A percentile compares a stretch with the other conserved stretches of the same genome.
Evolutionary conservation across 2,329 filamentous ascomycete species (phyloP).

Genomic region (Clonostachys sp.): DNA sequence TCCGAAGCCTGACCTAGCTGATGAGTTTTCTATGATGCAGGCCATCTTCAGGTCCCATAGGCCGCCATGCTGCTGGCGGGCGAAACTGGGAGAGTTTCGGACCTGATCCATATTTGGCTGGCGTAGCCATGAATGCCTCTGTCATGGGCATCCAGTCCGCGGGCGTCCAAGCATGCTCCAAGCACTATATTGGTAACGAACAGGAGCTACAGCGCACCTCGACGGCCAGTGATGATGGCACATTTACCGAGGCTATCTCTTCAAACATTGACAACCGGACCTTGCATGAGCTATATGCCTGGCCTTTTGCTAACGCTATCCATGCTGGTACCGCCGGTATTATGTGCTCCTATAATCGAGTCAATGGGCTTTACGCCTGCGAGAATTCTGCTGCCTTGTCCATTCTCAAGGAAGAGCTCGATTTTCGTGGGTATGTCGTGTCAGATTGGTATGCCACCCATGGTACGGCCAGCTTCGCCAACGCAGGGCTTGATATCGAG

Average conservation of each 20-base stretch:
- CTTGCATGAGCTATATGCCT: constrained; percentile 20
- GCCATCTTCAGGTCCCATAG: constrained; percentile 53
- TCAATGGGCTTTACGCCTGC: constrained; percentile 43
- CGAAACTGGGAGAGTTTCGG: constrained; percentile 56
- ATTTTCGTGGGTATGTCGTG: constrained; percentile 41
- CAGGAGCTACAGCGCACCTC: constrained; percentile 39
- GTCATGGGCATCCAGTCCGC: constrained; percentile 66
- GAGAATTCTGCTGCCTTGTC: constrained; percentile 40
- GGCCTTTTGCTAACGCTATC: constrained; percentile 20
- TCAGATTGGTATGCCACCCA: constrained; percentile 38
- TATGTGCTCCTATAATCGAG: constrained; percentile 21
- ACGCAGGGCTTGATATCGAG: constrained; percentile 36
- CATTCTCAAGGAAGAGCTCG: constrained; percentile 43
- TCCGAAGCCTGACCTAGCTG: not conserved
- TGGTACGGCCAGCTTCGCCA: constrained; percentile 23
- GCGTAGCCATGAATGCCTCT: constrained; percentile 46
- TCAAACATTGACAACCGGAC: constrained; percentile 15
- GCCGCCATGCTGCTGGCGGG: constrained; percentile 59
- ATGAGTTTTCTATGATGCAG: not conserved
- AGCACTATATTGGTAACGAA: constrained; percentile 28
- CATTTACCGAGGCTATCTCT: constrained; percentile 21
- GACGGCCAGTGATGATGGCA: constrained; percentile 48
- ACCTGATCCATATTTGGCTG: constrained; percentile 65
- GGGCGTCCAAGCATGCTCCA: constrained; percentile 62
- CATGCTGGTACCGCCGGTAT: constrained; percentile 16